A percentile compares a stretch with the other conserved stretches of the same genome.
These are phyloP conservation scores for Panicum miliaceum DNA, from an alignment of 176 grass and related monocot genomes.

Conservation along the genomic window DNA sequence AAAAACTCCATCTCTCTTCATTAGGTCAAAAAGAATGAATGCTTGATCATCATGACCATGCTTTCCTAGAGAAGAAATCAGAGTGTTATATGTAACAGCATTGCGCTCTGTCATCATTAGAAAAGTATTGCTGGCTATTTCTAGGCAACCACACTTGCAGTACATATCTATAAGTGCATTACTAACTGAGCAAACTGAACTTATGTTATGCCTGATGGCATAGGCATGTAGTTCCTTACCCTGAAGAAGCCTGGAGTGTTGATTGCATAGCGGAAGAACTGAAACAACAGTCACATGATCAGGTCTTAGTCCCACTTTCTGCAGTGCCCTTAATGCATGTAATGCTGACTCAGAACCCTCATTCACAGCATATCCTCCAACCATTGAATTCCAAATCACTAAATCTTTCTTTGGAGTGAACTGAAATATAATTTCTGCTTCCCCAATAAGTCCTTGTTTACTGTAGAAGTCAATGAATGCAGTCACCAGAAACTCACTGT, in stretches of 20 bases:
- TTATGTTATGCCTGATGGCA: constrained; percentile 38
- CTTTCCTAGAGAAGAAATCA: constrained; percentile 74
- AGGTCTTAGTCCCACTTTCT: constrained; percentile 47
- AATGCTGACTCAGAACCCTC: constrained; percentile 55
- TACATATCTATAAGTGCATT: constrained; percentile 79
- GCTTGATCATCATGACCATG: constrained; percentile 56
- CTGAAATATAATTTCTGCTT: constrained; percentile 47
- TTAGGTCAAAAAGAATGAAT: constrained; percentile 50
- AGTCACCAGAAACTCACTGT: constrained; percentile 55
- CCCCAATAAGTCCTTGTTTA: constrained; percentile 39
- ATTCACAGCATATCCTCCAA: constrained; percentile 53
- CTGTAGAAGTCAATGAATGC: constrained; percentile 67
- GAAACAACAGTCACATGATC: constrained; percentile 62
- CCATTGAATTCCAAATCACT: constrained; percentile 62
- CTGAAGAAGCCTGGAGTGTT: constrained; percentile 43
- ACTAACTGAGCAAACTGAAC: constrained; percentile 56
- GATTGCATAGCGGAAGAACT: constrained; percentile 62
- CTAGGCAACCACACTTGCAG: constrained; percentile 65
- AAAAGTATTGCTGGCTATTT: constrained; percentile 46
- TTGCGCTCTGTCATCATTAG: constrained; percentile 43
- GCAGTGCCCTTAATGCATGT: constrained; percentile 39
- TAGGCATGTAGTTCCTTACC: constrained; percentile 64
- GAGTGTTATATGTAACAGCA: constrained; percentile 63
- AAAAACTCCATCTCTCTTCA: constrained; percentile 48
- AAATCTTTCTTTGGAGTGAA: constrained; percentile 48